Conservation (phyloP, 106 monocot species). For the Apostasia shenzhenica region DNA sequence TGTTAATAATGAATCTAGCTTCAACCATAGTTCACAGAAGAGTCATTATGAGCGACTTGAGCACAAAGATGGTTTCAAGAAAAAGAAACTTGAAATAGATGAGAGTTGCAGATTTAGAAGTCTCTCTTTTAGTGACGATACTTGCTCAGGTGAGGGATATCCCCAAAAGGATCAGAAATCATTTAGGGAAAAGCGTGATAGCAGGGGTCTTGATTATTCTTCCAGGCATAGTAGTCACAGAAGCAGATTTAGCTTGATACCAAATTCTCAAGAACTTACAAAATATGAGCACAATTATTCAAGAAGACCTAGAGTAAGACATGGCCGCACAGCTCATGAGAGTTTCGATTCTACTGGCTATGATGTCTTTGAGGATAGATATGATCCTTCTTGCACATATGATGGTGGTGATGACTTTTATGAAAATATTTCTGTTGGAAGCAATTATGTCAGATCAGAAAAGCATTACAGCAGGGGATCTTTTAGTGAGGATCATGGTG, state of each 20-base stretch:
- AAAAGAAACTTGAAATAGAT: slow-evolving; percentile 14
- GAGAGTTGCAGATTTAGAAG: slow-evolving; percentile 13
- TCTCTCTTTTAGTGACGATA: slow-evolving; percentile 10
- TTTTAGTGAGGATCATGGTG: slow-evolving; percentile 14
- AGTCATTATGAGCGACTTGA: slow-evolving; percentile 5
- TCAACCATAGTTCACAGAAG: neutral
- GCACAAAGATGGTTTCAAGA: slow-evolving; percentile 11
- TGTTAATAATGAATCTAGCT: slow-evolving; percentile 11
- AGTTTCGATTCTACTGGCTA: slow-evolving; percentile 24
- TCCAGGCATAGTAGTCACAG: slow-evolving; percentile 14
- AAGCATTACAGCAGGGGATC: neutral
- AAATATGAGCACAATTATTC: slow-evolving; percentile 11
- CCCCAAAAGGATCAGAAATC: slow-evolving; percentile 10
- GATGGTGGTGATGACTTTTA: slow-evolving; percentile 12
- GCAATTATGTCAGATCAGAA: neutral
- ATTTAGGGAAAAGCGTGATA: slow-evolving; percentile 7
- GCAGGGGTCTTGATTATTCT: slow-evolving; percentile 16
- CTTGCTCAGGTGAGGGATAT: slow-evolving; percentile 11
- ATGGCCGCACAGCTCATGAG: slow-evolving; percentile 17
- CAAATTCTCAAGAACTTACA: slow-evolving; percentile 10
- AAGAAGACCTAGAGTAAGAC: slow-evolving; percentile 16
- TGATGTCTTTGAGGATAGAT: slow-evolving; percentile 63
- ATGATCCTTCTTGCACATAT: slow-evolving; percentile 45
- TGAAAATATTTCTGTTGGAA: slow-evolving; percentile 11
- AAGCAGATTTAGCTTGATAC: slow-evolving; percentile 17